Base-by-base conservation (phyloP, 441 rosid genomes). In the Viola pubescens region DNA sequence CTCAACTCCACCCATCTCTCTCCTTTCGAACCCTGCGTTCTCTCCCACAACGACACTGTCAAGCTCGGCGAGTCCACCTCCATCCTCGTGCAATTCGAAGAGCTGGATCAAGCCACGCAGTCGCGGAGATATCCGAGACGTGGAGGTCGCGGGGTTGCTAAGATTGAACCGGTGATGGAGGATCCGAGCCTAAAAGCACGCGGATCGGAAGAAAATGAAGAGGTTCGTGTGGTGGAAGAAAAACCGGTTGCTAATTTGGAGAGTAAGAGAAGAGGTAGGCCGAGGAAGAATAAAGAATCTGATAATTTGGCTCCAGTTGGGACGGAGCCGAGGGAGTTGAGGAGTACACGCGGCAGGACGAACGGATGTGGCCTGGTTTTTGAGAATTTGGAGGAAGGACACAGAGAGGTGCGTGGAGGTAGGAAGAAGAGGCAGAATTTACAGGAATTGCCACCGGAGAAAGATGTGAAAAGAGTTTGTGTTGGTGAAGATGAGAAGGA, bases 41-140 rank as follows among this genome's bases (percentile, higher is more conserved):
- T 85, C 62, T 11, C 54, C 61, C 59, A 79, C 50, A 81, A 87
- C 42, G 88, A 88, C 59, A 62, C 26, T 26, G 13, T 88, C 60
- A 79, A 83, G 77, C 74, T 88, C 38, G 90, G 90, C 41, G 88
- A 78, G 74, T 44, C 3, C 56, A 79, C 87, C 12, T 70, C 85
- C n/a, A 72, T 88, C 50, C 39, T 56, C 37, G 82, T 85, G 56
- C 72, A 67, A 38, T 50, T 78, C 9, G 54, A 11, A 11, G 48
- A 2, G 42, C 53, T 5, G 1, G 58, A 42, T 14, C 55, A 66
- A 54, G 68, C 72, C 46, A 66, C 79, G 4, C 70, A 52, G 48
- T 4, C 47, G 1, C 45, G 63, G 12, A 75, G 75, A 39, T 77
- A 70, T 60, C 75, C 83, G 6, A 70, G 76, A 60, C 67, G 49